Percentiles rank a stretch among this genome's conserved stretches.
These are phyloP conservation scores for Starmerella apicola DNA, from an alignment of 805 yeast genomes.

Conservation along the genomic window DNA sequence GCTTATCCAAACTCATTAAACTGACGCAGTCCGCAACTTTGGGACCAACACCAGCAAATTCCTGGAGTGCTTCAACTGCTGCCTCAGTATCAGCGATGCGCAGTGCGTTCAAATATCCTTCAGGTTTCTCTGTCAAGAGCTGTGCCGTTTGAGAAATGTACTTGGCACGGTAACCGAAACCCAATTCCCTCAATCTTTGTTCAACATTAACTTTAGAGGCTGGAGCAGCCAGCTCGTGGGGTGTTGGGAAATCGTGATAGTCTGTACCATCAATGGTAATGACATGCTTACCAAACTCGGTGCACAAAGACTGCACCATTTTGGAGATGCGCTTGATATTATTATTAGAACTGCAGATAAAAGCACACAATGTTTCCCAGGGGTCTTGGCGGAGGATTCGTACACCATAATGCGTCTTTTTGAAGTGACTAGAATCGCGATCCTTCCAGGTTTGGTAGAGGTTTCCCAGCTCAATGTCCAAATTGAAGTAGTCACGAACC, in stretches of 20 bases:
- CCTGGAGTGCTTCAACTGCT: conserved; percentile 47
- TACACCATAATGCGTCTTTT: conserved; percentile 42
- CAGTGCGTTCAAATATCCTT: conserved; percentile 32
- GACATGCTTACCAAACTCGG: conserved; percentile 53
- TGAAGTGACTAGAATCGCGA: conserved; percentile 33
- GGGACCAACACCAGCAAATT: conserved; percentile 85
- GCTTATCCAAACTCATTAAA: conserved; percentile 77
- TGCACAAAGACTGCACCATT: conserved; percentile 74
- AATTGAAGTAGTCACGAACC: conserved; percentile 57
- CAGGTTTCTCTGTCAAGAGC: conserved; percentile 33
- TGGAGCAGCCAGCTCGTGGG: conserved; percentile 34
- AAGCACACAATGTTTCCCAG: conserved; percentile 86
- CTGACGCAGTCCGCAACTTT: conserved; percentile 96
- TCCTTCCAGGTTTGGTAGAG: conserved; percentile 54
- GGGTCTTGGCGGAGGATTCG: conserved; percentile 88
- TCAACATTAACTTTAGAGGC: conserved; percentile 32
- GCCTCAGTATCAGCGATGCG: conserved; percentile 37
- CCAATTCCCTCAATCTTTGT: conserved; percentile 32
- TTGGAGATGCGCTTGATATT: conserved; percentile 85
- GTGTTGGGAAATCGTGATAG: conserved; percentile 65
- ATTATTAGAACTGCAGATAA: conserved; percentile 92
- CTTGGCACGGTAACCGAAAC: conserved; percentile 87
- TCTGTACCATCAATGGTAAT: conserved; percentile 40
- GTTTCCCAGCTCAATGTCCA: conserved; percentile 40
- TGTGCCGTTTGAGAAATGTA: conserved; percentile 70